Evolutionary conservation across 202 grass and related monocot species (phyloP).

Genomic region (Panicum virgatum): DNA sequence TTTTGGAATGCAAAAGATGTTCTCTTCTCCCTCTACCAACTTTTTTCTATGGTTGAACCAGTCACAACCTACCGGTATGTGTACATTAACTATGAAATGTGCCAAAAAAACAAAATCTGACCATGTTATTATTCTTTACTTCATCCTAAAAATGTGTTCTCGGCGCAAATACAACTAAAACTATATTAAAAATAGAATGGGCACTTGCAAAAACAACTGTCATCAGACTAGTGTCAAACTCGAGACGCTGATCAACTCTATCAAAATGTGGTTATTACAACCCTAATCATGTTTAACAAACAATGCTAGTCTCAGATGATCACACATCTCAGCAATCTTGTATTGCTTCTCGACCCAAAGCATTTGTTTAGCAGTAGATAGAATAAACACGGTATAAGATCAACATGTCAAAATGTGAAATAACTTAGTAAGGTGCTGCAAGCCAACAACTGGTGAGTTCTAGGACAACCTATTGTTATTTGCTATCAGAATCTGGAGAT

Average conservation of each 20-base stretch:
- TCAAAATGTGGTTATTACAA: background rate
- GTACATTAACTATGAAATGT: background rate
- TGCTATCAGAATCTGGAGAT: constrained; percentile 79
- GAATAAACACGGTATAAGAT: background rate
- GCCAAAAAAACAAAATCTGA: background rate
- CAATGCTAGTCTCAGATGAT: background rate
- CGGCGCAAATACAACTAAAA: background rate
- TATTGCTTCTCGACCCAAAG: background rate
- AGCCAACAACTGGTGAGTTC: constrained; percentile 3
- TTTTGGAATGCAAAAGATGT: background rate
- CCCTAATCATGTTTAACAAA: background rate
- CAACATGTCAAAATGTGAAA: background rate
- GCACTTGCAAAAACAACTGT: background rate
- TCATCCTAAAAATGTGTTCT: background rate
- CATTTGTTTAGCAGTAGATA: constrained; percentile 30
- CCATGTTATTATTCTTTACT: background rate
- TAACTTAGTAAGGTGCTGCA: constrained; percentile 29
- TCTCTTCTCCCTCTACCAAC: background rate
- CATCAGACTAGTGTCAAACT: background rate
- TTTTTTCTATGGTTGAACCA: background rate
- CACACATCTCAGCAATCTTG: background rate
- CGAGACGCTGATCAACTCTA: background rate
- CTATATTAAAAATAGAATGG: background rate
- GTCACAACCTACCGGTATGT: background rate
- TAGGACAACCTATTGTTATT: constrained; percentile 76